Conservation (phyloP, 176 grass and related monocot genomes). For the Oryza officinalis region DNA sequence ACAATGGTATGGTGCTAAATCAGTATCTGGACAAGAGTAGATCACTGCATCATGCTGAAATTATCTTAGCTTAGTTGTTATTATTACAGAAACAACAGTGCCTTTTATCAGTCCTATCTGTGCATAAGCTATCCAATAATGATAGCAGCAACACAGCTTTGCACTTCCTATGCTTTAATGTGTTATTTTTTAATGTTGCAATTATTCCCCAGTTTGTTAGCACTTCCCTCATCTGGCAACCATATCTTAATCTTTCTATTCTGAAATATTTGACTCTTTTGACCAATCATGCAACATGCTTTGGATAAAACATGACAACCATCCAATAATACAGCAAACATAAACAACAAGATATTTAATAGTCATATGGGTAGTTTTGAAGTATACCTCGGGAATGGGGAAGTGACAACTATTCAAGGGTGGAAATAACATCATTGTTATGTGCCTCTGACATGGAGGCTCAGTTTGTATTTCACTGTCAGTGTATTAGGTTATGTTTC, state of each 20-base stretch:
- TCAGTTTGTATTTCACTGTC: background rate
- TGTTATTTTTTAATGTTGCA: background rate
- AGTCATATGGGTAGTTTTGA: conserved; percentile 5
- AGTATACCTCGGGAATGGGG: background rate
- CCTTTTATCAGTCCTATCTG: conserved; percentile 24
- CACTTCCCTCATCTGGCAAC: conserved; percentile 20
- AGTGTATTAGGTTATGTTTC: background rate
- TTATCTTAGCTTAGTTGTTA: conserved; percentile 11
- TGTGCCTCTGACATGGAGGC: background rate
- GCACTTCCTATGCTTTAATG: background rate
- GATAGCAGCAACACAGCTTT: background rate
- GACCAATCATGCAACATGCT: background rate
- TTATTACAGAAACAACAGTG: background rate
- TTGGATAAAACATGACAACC: conserved; percentile 14
- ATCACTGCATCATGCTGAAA: conserved; percentile 19
- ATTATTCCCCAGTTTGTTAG: background rate
- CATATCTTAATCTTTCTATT: conserved; percentile 23
- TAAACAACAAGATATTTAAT: conserved; percentile 18
- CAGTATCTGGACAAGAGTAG: conserved; percentile 17
- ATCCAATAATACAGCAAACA: conserved; percentile 10
- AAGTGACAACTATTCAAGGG: background rate
- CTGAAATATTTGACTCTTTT: background rate
- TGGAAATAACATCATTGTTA: conserved; percentile 17
- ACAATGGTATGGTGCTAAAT: conserved; percentile 60
- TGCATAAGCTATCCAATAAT: conserved; percentile 5